Conservation (phyloP, 148 eudicot genomes). For the Cornus florida region DNA sequence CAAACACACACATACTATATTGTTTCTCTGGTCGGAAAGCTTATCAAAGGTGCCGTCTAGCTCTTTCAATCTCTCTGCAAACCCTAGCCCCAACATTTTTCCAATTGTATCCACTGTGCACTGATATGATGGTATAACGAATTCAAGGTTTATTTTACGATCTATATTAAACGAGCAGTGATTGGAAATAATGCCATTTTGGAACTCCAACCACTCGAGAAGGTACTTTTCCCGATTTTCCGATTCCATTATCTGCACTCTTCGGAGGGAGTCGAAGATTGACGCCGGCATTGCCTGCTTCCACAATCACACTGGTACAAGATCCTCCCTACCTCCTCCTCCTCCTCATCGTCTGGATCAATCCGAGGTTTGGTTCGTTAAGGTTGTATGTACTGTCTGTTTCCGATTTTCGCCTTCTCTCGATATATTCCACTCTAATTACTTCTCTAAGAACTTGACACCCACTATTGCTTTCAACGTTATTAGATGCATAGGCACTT, state of each 20-base stretch:
- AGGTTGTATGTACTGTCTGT: slow-evolving; percentile 67
- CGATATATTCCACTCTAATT: slow-evolving; percentile 34
- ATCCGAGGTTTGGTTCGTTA: slow-evolving; percentile 55
- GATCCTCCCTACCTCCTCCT: slow-evolving; percentile 13
- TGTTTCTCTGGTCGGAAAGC: background rate
- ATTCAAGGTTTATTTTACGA: background rate
- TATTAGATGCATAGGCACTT: slow-evolving; percentile 28
- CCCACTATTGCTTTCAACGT: slow-evolving; percentile 59
- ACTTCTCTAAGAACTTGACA: slow-evolving; percentile 44
- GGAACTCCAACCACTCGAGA: slow-evolving; percentile 11
- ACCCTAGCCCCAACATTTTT: background rate
- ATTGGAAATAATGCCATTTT: slow-evolving; percentile 34
- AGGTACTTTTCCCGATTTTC: background rate
- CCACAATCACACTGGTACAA: slow-evolving; percentile 19
- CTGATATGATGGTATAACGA: slow-evolving; percentile 15
- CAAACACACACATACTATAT: background rate
- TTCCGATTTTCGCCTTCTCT: slow-evolving; percentile 33
- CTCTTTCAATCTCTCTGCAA: background rate
- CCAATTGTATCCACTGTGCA: background rate
- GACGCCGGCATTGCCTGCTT: slow-evolving; percentile 20
- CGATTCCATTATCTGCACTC: background rate
- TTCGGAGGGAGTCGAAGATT: slow-evolving; percentile 24
- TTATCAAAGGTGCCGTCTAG: background rate
- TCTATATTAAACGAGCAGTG: background rate
- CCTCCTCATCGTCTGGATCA: background rate